Evolutionary conservation across 768 basidiomycete genomes (phyloP).

Genomic region (Crucibulum laeve): DNA sequence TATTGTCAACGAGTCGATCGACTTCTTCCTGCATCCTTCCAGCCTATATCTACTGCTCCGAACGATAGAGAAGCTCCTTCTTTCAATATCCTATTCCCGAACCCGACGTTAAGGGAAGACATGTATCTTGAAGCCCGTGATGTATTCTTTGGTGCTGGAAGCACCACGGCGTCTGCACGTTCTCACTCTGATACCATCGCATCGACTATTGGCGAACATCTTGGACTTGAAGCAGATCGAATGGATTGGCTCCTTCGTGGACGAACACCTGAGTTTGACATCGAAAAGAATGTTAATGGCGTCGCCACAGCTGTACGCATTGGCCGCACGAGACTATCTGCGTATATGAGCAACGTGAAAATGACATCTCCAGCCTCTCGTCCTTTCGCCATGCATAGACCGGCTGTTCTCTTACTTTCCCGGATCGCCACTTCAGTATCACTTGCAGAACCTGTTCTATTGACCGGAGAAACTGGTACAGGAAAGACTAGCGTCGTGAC

Average conservation of each 20-base stretch:
- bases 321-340: slow-evolving; percentile 58
- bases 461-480: slow-evolving; percentile 98
- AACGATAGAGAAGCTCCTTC: slow-evolving; percentile 17
- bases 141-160: slow-evolving; percentile 81
- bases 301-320: slow-evolving; percentile 50
- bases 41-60: slow-evolving; percentile 35
- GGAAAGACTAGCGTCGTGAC: slow-evolving; percentile 95
- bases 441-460: slow-evolving; percentile 76
- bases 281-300: slow-evolving; percentile 68
- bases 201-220: slow-evolving; percentile 48
- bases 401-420: slow-evolving; percentile 74
- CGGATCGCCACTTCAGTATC: slow-evolving; percentile 73
- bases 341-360: slow-evolving; percentile 33
- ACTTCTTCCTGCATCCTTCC: slow-evolving; percentile 48
- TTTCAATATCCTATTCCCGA: slow-evolving; percentile 52
- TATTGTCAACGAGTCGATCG: slow-evolving; percentile 72
- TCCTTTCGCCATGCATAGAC: slow-evolving; percentile 87
- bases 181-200: slow-evolving; percentile 48
- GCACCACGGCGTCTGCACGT: slow-evolving; percentile 46
- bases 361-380: slow-evolving; percentile 31
- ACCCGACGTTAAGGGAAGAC: slow-evolving; percentile 78
- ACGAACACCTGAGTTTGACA: slow-evolving; percentile 61
- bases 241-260: slow-evolving; percentile 65
- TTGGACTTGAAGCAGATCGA: slow-evolving; percentile 68
- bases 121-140: slow-evolving; percentile 87